These are phyloP conservation scores for Citrus unshiu DNA, from an alignment of 345 rosid genomes.

Conservation along the genomic window DNA sequence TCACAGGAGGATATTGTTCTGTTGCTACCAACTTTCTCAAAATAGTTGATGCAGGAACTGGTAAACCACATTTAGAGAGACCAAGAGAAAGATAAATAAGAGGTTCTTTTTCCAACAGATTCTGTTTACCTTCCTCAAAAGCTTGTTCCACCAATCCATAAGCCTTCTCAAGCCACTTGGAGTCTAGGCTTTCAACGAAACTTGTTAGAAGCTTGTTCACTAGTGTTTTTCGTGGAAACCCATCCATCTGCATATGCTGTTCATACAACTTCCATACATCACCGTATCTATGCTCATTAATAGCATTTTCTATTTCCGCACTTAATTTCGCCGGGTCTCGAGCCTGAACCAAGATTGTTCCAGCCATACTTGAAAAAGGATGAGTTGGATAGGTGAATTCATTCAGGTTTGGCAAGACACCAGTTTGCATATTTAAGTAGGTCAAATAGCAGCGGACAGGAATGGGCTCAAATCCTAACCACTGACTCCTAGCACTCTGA, in stretches of 20 bases:
- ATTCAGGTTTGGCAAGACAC: not conserved
- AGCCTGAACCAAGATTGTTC: constrained; percentile 75
- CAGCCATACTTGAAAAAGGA: constrained; percentile 40
- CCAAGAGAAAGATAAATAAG: constrained; percentile 70
- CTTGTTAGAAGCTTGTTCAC: constrained; percentile 56
- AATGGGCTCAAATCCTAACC: not conserved
- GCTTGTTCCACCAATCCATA: constrained; percentile 63
- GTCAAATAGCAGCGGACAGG: constrained; percentile 5
- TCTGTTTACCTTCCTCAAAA: constrained; percentile 68
- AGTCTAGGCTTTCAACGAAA: constrained; percentile 57
- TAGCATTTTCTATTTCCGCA: constrained; percentile 54
- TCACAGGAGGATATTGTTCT: constrained; percentile 71
- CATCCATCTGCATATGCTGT: constrained; percentile 79
- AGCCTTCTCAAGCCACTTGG: constrained; percentile 62
- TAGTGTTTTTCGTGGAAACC: constrained; percentile 72
- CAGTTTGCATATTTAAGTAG: not conserved
- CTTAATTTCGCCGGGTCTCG: constrained; percentile 70
- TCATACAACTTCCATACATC: constrained; percentile 71
- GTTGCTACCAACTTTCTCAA: constrained; percentile 66
- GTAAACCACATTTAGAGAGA: constrained; percentile 64
- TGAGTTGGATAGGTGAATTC: constrained; percentile 13
- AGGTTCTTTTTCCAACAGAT: constrained; percentile 66
- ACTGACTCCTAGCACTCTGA: constrained; percentile 10
- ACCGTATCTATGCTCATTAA: constrained; percentile 43
- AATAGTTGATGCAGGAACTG: constrained; percentile 73